Evolutionary conservation across 2,329 filamentous ascomycete genomes (phyloP).

Genomic region (Penicillium frequentans): DNA sequence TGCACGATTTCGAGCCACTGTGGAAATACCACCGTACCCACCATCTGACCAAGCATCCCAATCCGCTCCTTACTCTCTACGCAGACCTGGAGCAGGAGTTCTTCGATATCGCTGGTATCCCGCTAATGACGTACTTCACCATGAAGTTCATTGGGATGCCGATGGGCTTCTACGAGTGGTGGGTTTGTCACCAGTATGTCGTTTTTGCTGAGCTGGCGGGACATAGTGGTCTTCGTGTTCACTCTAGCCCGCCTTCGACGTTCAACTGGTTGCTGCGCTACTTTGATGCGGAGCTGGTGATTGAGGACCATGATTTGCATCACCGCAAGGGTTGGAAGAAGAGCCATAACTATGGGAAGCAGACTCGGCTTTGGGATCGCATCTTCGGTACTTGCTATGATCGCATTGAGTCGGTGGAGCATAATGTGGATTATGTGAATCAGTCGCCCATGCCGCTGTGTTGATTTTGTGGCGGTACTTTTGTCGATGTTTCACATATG

Average conservation of each 20-base stretch:
- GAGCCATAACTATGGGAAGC: slow-evolving; percentile 28
- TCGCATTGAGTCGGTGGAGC: slow-evolving; percentile 21
- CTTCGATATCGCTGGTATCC: slow-evolving; percentile 27
- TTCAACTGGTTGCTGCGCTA: slow-evolving; percentile 19
- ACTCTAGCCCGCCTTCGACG: slow-evolving; percentile 22
- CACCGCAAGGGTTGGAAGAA: slow-evolving; percentile 30
- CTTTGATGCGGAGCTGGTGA: slow-evolving; percentile 25
- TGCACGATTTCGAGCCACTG: slow-evolving; percentile 23
- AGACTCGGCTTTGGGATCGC: slow-evolving; percentile 28
- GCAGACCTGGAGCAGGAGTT: slow-evolving; percentile 27
- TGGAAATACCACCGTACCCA: slow-evolving; percentile 29
- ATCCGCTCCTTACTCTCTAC: slow-evolving; percentile 25
- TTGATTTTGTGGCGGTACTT: slow-evolving; percentile 4
- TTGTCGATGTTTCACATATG: not conserved
- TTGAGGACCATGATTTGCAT: slow-evolving; percentile 29
- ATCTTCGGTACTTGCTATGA: slow-evolving; percentile 27
- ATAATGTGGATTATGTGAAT: slow-evolving; percentile 26
- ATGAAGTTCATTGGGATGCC: slow-evolving; percentile 24
- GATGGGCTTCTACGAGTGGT: slow-evolving; percentile 30
- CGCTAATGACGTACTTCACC: slow-evolving; percentile 22
- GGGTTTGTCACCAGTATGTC: slow-evolving; percentile 28
- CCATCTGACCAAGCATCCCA: slow-evolving; percentile 28
- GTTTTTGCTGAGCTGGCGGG: slow-evolving; percentile 26
- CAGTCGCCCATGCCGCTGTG: slow-evolving; percentile 22
- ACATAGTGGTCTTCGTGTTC: slow-evolving; percentile 24